Percentiles rank a stretch among this genome's conserved stretches.
phyloP scores from a whole-genome alignment of 2,329 filamentous ascomycete genomes.

The Neophaeococcomyces mojaviensis region DNA sequence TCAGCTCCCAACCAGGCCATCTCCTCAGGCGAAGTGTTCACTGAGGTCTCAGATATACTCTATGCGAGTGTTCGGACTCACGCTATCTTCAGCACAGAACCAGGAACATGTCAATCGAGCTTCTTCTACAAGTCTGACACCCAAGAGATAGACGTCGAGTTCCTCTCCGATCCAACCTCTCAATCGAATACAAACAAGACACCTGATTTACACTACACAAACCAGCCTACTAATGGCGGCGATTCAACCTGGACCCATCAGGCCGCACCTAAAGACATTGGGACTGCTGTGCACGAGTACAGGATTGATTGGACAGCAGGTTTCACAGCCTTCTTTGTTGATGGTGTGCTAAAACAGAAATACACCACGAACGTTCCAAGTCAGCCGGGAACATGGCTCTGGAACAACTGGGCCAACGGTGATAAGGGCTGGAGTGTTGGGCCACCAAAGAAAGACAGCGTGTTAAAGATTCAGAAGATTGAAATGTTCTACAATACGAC shows the following conservation, averaged over 20 bases:
- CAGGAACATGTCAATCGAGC: constrained; percentile 19
- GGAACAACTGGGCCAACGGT: constrained; percentile 22
- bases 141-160: constrained; percentile 21
- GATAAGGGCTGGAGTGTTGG: constrained; percentile 17
- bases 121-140: constrained; percentile 21
- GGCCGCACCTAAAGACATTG: constrained; percentile 12
- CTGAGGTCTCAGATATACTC: constrained; percentile 14
- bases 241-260: constrained; percentile 12
- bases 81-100: constrained; percentile 19
- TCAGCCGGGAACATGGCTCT: constrained; percentile 17
- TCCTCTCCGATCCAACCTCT: constrained; percentile 18
- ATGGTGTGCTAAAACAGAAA: constrained; percentile 13
- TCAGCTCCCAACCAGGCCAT: constrained; percentile 8
- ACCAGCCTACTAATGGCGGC: constrained; percentile 12
- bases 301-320: constrained; percentile 19
- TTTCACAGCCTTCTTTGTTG: constrained; percentile 20
- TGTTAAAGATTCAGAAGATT: constrained; percentile 20
- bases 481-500: constrained; percentile 21
- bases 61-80: constrained; percentile 20
- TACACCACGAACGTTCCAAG: constrained; percentile 17
- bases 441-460: constrained; percentile 15
- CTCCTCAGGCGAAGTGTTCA: constrained; percentile 17
- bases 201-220: constrained; percentile 18
- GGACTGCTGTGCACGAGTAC: constrained; percentile 17
- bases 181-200: constrained; percentile 12